Evolutionary conservation across 148 eudicot species (phyloP).

Genomic region (Salicornia ramosissima): DNA sequence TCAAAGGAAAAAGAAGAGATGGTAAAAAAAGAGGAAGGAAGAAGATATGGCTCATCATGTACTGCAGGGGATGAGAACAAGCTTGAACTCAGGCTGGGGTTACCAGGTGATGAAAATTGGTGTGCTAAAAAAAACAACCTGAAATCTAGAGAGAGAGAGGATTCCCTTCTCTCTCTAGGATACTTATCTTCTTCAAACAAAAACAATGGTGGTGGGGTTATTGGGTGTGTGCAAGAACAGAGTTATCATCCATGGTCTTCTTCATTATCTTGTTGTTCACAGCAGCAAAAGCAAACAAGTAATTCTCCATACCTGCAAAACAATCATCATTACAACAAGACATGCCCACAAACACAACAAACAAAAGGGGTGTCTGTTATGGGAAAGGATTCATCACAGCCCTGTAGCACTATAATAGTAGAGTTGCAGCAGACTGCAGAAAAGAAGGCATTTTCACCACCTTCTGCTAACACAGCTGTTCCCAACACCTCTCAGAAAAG

Average conservation of each 20-base stretch:
- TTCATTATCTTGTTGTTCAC: neutral
- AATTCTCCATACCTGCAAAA: constrained; percentile 15
- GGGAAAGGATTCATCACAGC: constrained; percentile 53
- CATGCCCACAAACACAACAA: constrained; percentile 12
- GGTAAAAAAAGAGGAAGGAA: constrained; percentile 17
- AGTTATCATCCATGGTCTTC: constrained; percentile 31
- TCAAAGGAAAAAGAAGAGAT: constrained; percentile 31
- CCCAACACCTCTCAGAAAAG: constrained; percentile 85
- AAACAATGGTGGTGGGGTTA: constrained; percentile 5
- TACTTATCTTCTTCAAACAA: constrained; percentile 5
- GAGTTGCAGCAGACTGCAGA: constrained; percentile 29
- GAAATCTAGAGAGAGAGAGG: constrained; percentile 24
- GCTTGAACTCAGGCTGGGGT: constrained; percentile 75
- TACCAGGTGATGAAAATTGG: constrained; percentile 55
- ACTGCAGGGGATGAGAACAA: constrained; percentile 42
- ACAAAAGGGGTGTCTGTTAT: constrained; percentile 24
- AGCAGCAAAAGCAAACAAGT: neutral
- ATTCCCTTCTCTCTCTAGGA: constrained; percentile 34
- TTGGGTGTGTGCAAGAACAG: constrained; percentile 8
- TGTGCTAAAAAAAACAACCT: constrained; percentile 21
- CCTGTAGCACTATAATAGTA: constrained; percentile 38
- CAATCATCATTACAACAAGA: constrained; percentile 24
- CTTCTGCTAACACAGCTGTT: constrained; percentile 64
- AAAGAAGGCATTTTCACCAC: constrained; percentile 57
- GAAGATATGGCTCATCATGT: constrained; percentile 15